A percentile compares a stretch with the other conserved stretches of the same genome.
Evolutionary conservation across 371 early-diverging fungal species (phyloP).

Genomic region (Mortierella sp.): DNA sequence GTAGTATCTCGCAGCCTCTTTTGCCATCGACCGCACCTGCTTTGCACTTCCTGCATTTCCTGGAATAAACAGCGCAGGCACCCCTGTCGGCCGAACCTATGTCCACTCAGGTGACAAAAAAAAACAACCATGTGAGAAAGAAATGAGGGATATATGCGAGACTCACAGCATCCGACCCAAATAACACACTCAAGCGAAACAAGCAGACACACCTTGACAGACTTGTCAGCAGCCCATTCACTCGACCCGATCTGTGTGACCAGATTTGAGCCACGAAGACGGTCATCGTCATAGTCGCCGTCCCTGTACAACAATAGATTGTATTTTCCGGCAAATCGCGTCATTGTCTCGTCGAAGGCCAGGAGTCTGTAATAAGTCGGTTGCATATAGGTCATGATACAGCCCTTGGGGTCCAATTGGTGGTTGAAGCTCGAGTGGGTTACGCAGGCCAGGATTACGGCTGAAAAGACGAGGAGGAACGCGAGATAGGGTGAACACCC

Average conservation of each 20-base stretch:
- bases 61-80: slow-evolving; percentile 94
- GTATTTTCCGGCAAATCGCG: slow-evolving; percentile 84
- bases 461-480: slow-evolving; percentile 15
- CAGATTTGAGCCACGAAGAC: neutral
- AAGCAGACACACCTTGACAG: slow-evolving; percentile 26
- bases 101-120: neutral
- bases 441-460: slow-evolving; percentile 17
- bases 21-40: slow-evolving; percentile 90
- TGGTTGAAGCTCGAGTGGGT: slow-evolving; percentile 69
- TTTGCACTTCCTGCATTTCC: slow-evolving; percentile 96
- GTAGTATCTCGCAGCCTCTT: slow-evolving; percentile 74
- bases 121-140: neutral
- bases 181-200: neutral
- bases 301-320: slow-evolving; percentile 85
- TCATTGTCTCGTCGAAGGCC: slow-evolving; percentile 74
- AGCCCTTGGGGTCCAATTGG: slow-evolving; percentile 78
- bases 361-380: slow-evolving; percentile 79
- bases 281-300: slow-evolving; percentile 68
- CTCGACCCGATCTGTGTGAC: slow-evolving; percentile 11
- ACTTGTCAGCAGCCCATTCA: slow-evolving; percentile 27
- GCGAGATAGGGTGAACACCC: slow-evolving; percentile 4
- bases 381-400: slow-evolving; percentile 87
- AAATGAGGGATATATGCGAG: neutral
- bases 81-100: slow-evolving; percentile 67
- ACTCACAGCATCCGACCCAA: neutral